These are phyloP conservation scores for Coemansia sp. DNA, from an alignment of 192 early-diverging fungal genomes.

Conservation along the genomic window DNA sequence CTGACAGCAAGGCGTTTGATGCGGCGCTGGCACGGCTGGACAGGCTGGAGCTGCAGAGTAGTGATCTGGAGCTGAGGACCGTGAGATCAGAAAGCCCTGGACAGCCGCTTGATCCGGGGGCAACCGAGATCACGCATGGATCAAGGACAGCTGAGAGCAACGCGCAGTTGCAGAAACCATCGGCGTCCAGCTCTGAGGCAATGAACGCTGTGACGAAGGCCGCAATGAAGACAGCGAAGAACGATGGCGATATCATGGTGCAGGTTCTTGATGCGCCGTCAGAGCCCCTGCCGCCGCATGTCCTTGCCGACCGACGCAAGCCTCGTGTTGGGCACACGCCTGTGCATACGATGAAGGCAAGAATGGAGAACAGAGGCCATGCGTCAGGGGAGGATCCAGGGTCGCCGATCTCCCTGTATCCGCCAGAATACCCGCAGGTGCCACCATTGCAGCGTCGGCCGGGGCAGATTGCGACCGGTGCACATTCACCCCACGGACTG, in stretches of 20 bases:
- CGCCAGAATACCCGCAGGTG: constrained; percentile 23
- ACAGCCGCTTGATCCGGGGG: neutral
- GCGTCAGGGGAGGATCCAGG: constrained; percentile 15
- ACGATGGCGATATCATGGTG: constrained; percentile 33
- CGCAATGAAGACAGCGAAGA: constrained; percentile 46
- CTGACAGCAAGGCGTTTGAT: constrained; percentile 47
- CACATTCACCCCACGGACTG: neutral
- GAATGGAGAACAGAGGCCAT: constrained; percentile 46
- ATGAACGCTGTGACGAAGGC: constrained; percentile 47
- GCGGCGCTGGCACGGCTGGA: constrained; percentile 44
- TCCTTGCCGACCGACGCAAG: constrained; percentile 54
- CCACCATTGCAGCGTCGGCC: constrained; percentile 26
- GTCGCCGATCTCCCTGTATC: constrained; percentile 12
- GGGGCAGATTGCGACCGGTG: constrained; percentile 20
- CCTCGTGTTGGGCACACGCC: constrained; percentile 49
- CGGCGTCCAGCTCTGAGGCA: constrained; percentile 37
- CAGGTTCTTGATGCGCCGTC: constrained; percentile 33
- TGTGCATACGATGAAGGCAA: constrained; percentile 50
- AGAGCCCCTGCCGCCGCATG: constrained; percentile 48
- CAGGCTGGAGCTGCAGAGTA: constrained; percentile 33
- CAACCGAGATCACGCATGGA: neutral
- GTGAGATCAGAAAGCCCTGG: neutral
- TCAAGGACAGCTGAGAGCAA: neutral
- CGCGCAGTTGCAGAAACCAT: constrained; percentile 9
- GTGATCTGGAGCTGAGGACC: constrained; percentile 2